phyloP scores from a whole-genome alignment of 73 alveolate genomes.

The Halteria grandinella region DNA sequence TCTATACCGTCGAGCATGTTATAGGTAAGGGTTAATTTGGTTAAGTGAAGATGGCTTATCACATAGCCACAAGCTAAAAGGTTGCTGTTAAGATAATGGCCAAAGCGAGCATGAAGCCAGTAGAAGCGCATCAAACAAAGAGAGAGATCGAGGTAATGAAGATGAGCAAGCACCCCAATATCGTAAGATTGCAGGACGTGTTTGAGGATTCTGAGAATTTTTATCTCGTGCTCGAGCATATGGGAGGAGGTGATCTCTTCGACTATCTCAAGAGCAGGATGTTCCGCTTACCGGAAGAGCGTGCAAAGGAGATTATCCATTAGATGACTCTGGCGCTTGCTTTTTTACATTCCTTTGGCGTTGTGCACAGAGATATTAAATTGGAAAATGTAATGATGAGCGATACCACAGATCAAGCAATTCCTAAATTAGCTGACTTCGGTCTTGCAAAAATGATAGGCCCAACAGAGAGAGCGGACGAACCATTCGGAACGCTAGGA shows the following conservation, averaged over 20 bases:
- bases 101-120: slow-evolving; percentile 17
- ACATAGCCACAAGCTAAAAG: background rate
- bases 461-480: too few species aligned
- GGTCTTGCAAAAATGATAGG: slow-evolving; percentile 28
- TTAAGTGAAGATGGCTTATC: background rate
- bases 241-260: background rate
- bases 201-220: background rate
- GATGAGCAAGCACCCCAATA: background rate
- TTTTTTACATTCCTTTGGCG: background rate
- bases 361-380: slow-evolving; percentile 39
- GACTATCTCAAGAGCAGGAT: background rate
- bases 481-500: slow-evolving; percentile 59
- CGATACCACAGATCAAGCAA: slow-evolving; percentile 8
- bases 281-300: background rate
- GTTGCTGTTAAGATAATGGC: slow-evolving; percentile 33
- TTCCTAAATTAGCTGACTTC: slow-evolving; percentile 30
- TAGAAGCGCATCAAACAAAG: too few species aligned
- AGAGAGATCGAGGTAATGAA: background rate
- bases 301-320: background rate
- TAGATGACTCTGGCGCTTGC: background rate
- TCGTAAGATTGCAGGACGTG: background rate
- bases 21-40: slow-evolving; percentile 36
- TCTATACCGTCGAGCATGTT: too few species aligned
- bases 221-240: background rate
- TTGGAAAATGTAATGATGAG: slow-evolving; percentile 19